Conservation (phyloP, 257 asterid species). For the Solanum ossicruentum region DNA sequence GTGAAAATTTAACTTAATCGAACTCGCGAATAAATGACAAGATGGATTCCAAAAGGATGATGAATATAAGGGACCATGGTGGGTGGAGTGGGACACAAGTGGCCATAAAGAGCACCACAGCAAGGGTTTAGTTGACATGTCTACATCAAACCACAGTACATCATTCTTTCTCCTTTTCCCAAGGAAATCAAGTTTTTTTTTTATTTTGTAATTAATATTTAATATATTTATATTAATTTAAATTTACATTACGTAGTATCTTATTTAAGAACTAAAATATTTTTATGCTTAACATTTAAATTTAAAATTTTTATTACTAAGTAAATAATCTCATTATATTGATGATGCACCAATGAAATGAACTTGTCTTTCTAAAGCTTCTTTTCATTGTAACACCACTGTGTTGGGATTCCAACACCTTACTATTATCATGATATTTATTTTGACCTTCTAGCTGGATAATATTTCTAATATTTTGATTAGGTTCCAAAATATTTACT, state of each 20-base stretch:
- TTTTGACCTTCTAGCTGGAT: background rate
- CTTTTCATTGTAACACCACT: background rate
- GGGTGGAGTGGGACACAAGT: slow-evolving; percentile 11
- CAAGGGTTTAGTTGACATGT: background rate
- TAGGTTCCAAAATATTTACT: no score
- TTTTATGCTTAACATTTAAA: no score
- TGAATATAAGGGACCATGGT: slow-evolving; percentile 24
- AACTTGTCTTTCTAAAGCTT: background rate
- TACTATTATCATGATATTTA: background rate
- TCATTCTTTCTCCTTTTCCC: background rate
- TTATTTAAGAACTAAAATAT: no score
- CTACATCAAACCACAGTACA: background rate
- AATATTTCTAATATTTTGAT: no score
- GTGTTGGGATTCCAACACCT: background rate
- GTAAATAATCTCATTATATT: no score
- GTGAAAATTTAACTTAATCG: background rate
- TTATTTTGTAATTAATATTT: no score
- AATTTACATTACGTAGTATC: no score
- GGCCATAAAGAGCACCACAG: background rate
- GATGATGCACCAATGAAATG: background rate
- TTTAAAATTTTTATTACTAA: no score
- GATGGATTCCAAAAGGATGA: background rate
- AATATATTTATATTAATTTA: no score
- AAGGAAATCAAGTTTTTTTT: no score
- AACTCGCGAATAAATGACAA: fast-evolving